Evolutionary conservation across 2,329 filamentous ascomycete species (phyloP).

Genomic region (Pestalotiopsis sp.): DNA sequence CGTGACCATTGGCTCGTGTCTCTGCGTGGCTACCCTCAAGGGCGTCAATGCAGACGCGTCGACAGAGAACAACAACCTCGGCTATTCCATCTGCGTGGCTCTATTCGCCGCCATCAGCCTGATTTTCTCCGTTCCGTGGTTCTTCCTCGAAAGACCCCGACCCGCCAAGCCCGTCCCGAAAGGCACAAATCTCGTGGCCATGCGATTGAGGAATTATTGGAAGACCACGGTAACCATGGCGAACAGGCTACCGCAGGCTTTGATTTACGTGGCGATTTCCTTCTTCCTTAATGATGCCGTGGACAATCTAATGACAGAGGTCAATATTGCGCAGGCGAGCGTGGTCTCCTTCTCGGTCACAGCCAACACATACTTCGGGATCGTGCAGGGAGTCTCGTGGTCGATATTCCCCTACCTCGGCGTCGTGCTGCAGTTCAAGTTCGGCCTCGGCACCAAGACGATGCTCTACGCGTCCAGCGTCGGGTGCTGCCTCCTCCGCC

Average conservation of each 20-base stretch:
- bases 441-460: not conserved
- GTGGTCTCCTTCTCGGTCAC: constrained; percentile 9
- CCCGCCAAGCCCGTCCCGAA: not conserved
- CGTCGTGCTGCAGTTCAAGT: not conserved
- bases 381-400: constrained; percentile 8
- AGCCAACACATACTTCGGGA: constrained; percentile 3
- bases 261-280: not conserved
- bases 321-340: constrained; percentile 1
- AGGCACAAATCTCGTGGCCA: not conserved
- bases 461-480: not conserved
- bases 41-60: constrained; percentile 7
- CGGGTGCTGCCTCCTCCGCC: not conserved
- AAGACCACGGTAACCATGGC: not conserved
- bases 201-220: constrained; percentile 5
- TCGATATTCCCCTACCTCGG: not conserved
- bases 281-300: constrained; percentile 8
- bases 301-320: not conserved
- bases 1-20: not conserved
- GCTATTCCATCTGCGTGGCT: constrained; percentile 1
- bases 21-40: not conserved
- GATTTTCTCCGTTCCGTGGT: constrained; percentile 9
- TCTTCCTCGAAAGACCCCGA: constrained; percentile 4
- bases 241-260: not conserved
- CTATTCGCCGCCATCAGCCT: not conserved
- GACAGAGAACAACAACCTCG: not conserved